These are phyloP conservation scores for Golovinomyces cichoracearum DNA, from an alignment of 2,329 filamentous ascomycete species.

Conservation along the genomic window DNA sequence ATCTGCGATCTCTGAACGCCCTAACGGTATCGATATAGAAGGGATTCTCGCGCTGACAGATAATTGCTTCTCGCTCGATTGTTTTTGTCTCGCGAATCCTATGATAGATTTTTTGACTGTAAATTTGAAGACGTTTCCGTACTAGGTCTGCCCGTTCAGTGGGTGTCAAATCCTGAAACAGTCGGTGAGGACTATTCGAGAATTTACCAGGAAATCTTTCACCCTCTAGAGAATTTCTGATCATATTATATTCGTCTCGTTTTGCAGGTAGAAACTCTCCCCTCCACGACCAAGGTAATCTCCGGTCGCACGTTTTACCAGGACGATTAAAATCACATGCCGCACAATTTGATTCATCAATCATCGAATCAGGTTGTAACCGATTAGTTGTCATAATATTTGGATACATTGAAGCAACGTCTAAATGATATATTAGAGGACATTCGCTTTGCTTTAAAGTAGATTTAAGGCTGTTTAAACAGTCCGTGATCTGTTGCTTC, in stretches of 20 bases:
- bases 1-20: conserved; percentile 85
- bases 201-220: conserved; percentile 68
- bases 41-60: conserved; percentile 91
- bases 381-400: conserved; percentile 99
- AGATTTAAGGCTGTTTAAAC: conserved; percentile 44
- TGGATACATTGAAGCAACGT: conserved; percentile 97
- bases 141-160: conserved; percentile 64
- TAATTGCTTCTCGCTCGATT: conserved; percentile 83
- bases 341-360: conserved; percentile 81
- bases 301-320: conserved; percentile 84
- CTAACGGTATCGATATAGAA: conserved; percentile 95
- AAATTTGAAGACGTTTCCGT: conserved; percentile 69
- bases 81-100: conserved; percentile 92
- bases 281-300: conserved; percentile 93
- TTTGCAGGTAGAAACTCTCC: conserved; percentile 92
- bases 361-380: conserved; percentile 96
- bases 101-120: conserved; percentile 97
- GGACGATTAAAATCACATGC: conserved; percentile 96
- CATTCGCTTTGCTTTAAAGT: conserved; percentile 65
- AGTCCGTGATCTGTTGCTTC: conserved; percentile 52
- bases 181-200: conserved; percentile 40
- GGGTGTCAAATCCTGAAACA: conserved; percentile 53
- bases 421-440: conserved; percentile 88
- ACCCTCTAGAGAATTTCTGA: conserved; percentile 68
- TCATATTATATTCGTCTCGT: conserved; percentile 98